Conservation (phyloP, 768 basidiomycete species). For the Naganishia vaughanmartiniae region DNA sequence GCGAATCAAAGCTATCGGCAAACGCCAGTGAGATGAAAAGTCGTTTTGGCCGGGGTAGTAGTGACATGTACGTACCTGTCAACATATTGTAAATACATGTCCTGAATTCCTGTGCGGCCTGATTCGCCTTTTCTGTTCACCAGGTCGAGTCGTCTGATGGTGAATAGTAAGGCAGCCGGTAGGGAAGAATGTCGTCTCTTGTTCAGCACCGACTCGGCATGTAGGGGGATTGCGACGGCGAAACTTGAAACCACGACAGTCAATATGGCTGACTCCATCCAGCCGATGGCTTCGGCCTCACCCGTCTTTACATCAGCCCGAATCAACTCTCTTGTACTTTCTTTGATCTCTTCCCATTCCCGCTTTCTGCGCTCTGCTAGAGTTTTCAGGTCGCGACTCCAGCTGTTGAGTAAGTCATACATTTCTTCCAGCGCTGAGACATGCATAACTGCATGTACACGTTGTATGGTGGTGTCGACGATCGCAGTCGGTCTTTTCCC, state of each 20-base stretch:
- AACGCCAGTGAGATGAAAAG: background rate
- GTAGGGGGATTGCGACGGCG: slow-evolving; percentile 86
- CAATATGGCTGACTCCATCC: slow-evolving; percentile 49
- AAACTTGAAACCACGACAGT: slow-evolving; percentile 59
- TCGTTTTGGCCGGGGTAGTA: background rate
- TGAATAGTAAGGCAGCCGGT: slow-evolving; percentile 75
- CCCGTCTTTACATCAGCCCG: slow-evolving; percentile 60
- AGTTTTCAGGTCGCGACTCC: slow-evolving; percentile 69
- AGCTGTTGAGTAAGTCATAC: slow-evolving; percentile 60
- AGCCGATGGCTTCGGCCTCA: slow-evolving; percentile 45
- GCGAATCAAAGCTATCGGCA: slow-evolving; percentile 71
- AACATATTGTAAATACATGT: slow-evolving; percentile 82
- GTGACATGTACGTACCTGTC: slow-evolving; percentile 55
- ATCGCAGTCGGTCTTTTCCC: slow-evolving; percentile 25
- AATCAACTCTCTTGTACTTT: slow-evolving; percentile 68
- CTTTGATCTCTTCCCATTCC: slow-evolving; percentile 78
- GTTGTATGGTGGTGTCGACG: slow-evolving; percentile 18
- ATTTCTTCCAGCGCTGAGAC: slow-evolving; percentile 87
- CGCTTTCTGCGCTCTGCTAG: slow-evolving; percentile 71
- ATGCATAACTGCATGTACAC: slow-evolving; percentile 86
- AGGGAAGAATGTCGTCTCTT: slow-evolving; percentile 43
- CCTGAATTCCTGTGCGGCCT: slow-evolving; percentile 69
- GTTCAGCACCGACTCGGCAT: slow-evolving; percentile 55
- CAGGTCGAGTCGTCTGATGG: slow-evolving; percentile 73
- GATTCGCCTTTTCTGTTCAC: slow-evolving; percentile 70